A percentile compares a stretch with the other conserved stretches of the same genome.
Conservation (phyloP, 2,329 filamentous ascomycete genomes). For the Parasarocladium wereldwijsianum region DNA sequence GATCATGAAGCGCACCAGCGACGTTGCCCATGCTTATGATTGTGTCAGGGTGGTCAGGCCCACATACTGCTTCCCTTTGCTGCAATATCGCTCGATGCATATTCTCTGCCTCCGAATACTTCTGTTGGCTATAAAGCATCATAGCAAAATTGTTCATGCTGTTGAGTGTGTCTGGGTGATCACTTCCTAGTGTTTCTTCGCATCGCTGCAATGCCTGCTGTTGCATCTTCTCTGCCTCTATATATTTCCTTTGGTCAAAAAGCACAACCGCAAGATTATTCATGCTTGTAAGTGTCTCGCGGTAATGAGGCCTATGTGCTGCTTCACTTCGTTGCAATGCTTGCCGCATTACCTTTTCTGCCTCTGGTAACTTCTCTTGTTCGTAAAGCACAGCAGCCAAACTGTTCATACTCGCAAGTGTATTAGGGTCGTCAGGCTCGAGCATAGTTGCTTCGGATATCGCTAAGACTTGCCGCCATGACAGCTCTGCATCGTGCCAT, state of each 20-base stretch:
- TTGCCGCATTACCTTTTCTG: not conserved
- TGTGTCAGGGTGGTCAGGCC: conserved; percentile 5
- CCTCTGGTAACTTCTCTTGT: not conserved
- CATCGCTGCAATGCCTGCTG: conserved; percentile 6
- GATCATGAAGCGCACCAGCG: conserved; percentile 1
- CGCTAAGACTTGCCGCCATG: conserved; percentile 7
- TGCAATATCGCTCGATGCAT: conserved; percentile 5
- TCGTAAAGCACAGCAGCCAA: conserved; percentile 1
- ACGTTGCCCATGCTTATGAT: conserved; percentile 5
- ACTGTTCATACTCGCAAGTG: conserved; percentile 5
- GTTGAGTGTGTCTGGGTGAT: conserved; percentile 6
- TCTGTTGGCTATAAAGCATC: conserved; percentile 4
- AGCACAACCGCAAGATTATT: no score
- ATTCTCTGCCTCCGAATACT: conserved; percentile 8
- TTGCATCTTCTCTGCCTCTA: conserved; percentile 4
- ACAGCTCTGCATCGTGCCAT: conserved; percentile 9
- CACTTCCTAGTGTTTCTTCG: conserved; percentile 3
- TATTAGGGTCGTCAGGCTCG: conserved; percentile 7
- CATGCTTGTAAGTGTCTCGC: no score
- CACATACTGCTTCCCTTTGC: conserved; percentile 4
- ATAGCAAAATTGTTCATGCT: conserved; percentile 8
- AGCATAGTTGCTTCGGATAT: conserved; percentile 7
- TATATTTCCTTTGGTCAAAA: no score
- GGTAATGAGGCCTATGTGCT: no score
- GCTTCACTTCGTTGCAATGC: not conserved